Evolutionary conservation across 2,329 filamentous ascomycete genomes (phyloP).

Genomic region (Penicillium sp.): DNA sequence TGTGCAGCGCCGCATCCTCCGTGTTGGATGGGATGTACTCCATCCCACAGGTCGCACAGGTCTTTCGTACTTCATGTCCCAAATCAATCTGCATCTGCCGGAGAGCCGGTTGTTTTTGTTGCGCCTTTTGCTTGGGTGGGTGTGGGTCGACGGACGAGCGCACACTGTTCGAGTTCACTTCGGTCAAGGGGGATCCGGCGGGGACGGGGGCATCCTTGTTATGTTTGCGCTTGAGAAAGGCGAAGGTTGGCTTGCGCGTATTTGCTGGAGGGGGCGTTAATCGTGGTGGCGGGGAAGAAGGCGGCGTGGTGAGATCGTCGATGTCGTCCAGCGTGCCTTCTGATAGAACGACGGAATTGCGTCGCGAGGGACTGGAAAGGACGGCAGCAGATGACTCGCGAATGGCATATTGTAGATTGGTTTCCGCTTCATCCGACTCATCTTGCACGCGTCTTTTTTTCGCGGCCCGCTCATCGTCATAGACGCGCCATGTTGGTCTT

Average conservation of each 20-base stretch:
- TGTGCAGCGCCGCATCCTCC: conserved; percentile 66
- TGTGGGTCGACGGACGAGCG: conserved; percentile 44
- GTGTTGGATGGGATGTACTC: conserved; percentile 66
- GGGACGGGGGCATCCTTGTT: conserved; percentile 29
- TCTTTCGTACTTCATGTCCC: conserved; percentile 59
- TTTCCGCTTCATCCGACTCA: conserved; percentile 48
- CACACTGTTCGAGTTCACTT: conserved; percentile 51
- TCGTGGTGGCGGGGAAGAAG: conserved; percentile 56
- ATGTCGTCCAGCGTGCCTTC: conserved; percentile 47
- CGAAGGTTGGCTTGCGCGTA: conserved; percentile 55
- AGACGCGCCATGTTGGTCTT: conserved; percentile 52
- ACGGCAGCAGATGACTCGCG: conserved; percentile 52
- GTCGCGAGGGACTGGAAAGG: conserved; percentile 52
- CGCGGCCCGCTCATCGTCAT: conserved; percentile 49
- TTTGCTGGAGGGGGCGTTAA: conserved; percentile 48
- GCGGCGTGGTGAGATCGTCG: conserved; percentile 52
- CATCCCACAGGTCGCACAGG: conserved; percentile 67
- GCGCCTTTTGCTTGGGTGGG: conserved; percentile 41
- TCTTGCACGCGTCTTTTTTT: conserved; percentile 52
- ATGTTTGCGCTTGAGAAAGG: conserved; percentile 54
- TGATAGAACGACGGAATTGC: conserved; percentile 50
- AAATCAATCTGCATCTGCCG: conserved; percentile 67
- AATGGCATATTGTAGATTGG: conserved; percentile 53
- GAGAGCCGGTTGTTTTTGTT: conserved; percentile 40
- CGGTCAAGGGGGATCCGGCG: conserved; percentile 44